These are phyloP conservation scores for Capronia coronata DNA, from an alignment of 2,329 filamentous ascomycete species.

Conservation along the genomic window DNA sequence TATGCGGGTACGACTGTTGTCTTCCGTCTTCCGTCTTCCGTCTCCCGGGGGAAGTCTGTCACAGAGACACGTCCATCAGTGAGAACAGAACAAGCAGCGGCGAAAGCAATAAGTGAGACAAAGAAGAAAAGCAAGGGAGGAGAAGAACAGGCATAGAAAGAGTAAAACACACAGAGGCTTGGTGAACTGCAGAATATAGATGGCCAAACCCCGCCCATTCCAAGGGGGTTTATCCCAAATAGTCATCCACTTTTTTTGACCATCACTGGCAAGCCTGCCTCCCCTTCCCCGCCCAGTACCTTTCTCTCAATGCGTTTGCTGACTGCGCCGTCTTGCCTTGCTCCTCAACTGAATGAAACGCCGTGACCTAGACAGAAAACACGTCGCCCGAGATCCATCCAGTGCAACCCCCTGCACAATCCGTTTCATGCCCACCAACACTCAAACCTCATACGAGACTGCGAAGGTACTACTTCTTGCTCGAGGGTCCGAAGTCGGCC, in stretches of 20 bases:
- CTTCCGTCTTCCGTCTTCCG: no score
- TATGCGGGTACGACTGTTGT: no score
- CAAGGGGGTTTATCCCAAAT: slow-evolving; percentile 2
- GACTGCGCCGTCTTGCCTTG: not conserved
- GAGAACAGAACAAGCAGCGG: no score
- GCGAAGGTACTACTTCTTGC: slow-evolving; percentile 18
- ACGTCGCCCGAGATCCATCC: not conserved
- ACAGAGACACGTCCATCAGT: no score
- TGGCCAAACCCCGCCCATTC: slow-evolving; percentile 2
- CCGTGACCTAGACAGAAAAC: not conserved
- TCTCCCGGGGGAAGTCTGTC: no score
- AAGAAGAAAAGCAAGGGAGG: not conserved
- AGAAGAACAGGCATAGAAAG: not conserved
- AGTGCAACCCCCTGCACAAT: not conserved
- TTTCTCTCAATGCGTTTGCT: not conserved
- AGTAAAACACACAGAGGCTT: not conserved
- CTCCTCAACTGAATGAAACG: not conserved
- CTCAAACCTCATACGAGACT: not conserved
- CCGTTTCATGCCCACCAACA: not conserved
- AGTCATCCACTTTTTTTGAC: slow-evolving; percentile 4
- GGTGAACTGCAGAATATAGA: slow-evolving; percentile 1
- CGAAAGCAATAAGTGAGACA: not conserved
- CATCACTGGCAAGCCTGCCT: not conserved
- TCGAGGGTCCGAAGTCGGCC: slow-evolving; percentile 52
- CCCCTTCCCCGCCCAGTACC: not conserved